phyloP scores from a whole-genome alignment of 305 asterid genomes.

The Caryopteris hybrid region DNA sequence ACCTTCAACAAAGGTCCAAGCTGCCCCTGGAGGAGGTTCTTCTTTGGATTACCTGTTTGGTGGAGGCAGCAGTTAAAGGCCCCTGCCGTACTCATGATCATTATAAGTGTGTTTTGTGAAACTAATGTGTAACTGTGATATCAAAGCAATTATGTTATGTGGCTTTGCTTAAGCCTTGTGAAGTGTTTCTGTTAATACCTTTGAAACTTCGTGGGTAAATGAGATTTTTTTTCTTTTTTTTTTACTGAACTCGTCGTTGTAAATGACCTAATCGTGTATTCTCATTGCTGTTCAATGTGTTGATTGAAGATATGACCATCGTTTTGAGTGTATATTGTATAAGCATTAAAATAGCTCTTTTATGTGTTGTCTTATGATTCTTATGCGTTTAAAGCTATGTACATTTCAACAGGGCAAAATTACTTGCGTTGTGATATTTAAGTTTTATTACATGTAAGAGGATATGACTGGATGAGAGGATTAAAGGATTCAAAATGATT shows the following conservation, averaged over 20 bases:
- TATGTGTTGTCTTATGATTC: not conserved
- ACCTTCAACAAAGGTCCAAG: conserved; percentile 67
- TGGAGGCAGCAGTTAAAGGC: conserved; percentile 38
- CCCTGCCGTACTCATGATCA: not conserved
- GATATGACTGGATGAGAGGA: no score
- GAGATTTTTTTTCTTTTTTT: conserved; percentile 8
- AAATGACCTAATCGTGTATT: conserved; percentile 13
- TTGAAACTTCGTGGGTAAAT: conserved; percentile 11
- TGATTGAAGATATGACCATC: conserved; percentile 10
- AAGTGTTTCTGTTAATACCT: not conserved
- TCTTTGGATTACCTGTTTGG: conserved; percentile 66
- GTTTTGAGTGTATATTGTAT: conserved; percentile 18
- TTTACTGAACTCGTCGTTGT: conserved; percentile 6
- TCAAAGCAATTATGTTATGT: conserved; percentile 5
- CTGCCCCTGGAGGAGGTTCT: conserved; percentile 73
- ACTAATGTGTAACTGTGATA: conserved; percentile 14
- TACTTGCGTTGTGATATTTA: no score
- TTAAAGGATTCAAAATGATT: no score
- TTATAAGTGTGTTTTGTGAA: conserved; percentile 3
- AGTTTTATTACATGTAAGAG: no score
- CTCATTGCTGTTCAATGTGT: conserved; percentile 11
- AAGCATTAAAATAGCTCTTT: conserved; percentile 6
- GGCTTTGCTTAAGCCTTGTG: conserved; percentile 15
- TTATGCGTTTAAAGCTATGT: not conserved
- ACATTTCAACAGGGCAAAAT: not conserved